Conservation (phyloP, 192 early-diverging fungal genomes). For the Pilaira anomala region DNA sequence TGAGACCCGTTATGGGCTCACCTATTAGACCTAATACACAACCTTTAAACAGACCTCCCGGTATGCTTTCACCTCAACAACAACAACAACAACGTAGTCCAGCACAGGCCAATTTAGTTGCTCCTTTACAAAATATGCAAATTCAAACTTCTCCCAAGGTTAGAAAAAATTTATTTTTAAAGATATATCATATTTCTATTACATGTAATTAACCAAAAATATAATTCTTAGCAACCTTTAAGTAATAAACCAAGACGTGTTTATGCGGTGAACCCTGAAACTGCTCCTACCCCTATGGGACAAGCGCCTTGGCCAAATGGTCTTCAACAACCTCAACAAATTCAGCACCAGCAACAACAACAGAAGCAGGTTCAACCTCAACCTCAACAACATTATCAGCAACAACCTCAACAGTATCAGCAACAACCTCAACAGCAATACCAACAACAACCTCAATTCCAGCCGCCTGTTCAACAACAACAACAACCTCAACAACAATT, state of each 20-base stretch:
- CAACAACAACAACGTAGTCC: background rate
- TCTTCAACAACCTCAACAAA: no score
- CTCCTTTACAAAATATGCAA: conserved; percentile 33
- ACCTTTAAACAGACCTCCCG: background rate
- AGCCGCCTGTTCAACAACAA: background rate
- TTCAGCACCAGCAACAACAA: background rate
- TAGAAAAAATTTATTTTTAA: background rate
- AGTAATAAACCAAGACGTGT: conserved; percentile 18
- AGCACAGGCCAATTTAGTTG: conserved; percentile 6
- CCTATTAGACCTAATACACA: background rate
- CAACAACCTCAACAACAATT: background rate
- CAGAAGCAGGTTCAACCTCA: background rate
- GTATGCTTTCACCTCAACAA: background rate
- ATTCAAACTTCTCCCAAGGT: background rate
- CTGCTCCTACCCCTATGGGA: conserved; percentile 16
- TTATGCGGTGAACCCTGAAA: conserved; percentile 30
- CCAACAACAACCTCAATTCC: background rate
- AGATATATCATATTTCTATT: background rate
- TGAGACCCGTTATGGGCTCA: background rate
- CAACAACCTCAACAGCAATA: background rate
- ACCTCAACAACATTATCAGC: conserved; percentile 1
- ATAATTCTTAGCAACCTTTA: background rate
- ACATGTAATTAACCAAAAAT: background rate
- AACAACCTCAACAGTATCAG: conserved; percentile 2
- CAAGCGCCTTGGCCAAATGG: conserved; percentile 37